A percentile compares a stretch with the other conserved stretches of the same genome.
phyloP scores from a whole-genome alignment of 805 yeast genomes.

The Saccharomycopsis babjevae region DNA sequence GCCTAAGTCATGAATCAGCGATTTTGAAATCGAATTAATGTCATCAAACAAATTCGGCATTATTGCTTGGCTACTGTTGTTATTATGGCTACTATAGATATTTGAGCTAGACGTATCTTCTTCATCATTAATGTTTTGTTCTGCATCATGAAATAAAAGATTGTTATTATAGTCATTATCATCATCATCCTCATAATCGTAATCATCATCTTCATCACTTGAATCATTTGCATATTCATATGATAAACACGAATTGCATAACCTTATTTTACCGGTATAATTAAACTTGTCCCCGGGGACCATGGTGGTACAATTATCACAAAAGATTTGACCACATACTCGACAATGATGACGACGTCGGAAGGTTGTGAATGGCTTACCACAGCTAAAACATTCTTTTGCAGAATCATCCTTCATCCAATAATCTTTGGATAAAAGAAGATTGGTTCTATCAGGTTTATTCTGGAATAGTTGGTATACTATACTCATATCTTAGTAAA shows the following conservation, averaged over 20 bases:
- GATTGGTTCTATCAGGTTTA: conserved; percentile 8
- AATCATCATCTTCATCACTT: conserved; percentile 20
- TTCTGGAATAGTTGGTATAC: conserved; percentile 15
- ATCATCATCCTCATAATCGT: conserved; percentile 12
- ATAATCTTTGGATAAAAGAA: conserved; percentile 45
- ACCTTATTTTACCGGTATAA: conserved; percentile 59
- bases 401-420: conserved; percentile 97
- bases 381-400: conserved; percentile 77
- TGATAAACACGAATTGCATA: conserved; percentile 65
- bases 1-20: background rate
- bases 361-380: conserved; percentile 70
- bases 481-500: background rate
- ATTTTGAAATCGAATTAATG: background rate
- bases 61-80: background rate
- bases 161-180: conserved; percentile 4
- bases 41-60: conserved; percentile 1
- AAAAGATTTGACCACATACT: conserved; percentile 91
- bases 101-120: background rate
- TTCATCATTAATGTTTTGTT: background rate
- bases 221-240: conserved; percentile 37
- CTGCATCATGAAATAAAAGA: background rate
- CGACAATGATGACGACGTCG: conserved; percentile 92
- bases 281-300: conserved; percentile 57
- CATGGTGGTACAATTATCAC: conserved; percentile 70
- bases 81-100: background rate